A percentile compares a stretch with the other conserved stretches of the same genome.
Conservation (phyloP, 2,329 filamentous ascomycete genomes). For the Fusarium sp. region DNA sequence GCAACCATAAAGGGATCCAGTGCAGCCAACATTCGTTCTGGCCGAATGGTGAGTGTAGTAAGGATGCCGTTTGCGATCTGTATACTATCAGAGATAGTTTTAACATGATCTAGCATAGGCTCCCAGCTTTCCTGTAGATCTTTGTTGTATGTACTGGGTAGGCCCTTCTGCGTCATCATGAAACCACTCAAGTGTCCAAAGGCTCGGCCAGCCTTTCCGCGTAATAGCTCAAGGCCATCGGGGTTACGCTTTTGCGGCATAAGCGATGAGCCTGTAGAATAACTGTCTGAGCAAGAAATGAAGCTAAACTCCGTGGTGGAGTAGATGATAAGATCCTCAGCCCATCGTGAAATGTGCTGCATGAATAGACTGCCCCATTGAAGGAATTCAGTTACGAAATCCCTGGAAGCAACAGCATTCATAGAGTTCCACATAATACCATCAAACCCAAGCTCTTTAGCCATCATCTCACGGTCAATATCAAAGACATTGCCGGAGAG, state of each 20-base stretch:
- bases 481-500: slow-evolving; percentile 49
- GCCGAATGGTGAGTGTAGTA: slow-evolving; percentile 73
- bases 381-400: slow-evolving; percentile 80
- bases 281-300: slow-evolving; percentile 36
- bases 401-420: slow-evolving; percentile 76
- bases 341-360: slow-evolving; percentile 78
- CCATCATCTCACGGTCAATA: slow-evolving; percentile 52
- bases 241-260: slow-evolving; percentile 45
- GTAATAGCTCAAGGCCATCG: slow-evolving; percentile 46
- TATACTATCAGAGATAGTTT: slow-evolving; percentile 79
- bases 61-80: slow-evolving; percentile 81
- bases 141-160: slow-evolving; percentile 83
- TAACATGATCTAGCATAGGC: slow-evolving; percentile 80
- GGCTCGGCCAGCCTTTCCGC: slow-evolving; percentile 48
- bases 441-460: slow-evolving; percentile 57
- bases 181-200: slow-evolving; percentile 65
- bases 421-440: slow-evolving; percentile 78
- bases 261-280: slow-evolving; percentile 41
- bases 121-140: slow-evolving; percentile 83
- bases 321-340: slow-evolving; percentile 77
- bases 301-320: slow-evolving; percentile 45
- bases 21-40: slow-evolving; percentile 78
- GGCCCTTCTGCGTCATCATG: slow-evolving; percentile 73
- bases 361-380: slow-evolving; percentile 78
- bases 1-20: slow-evolving; percentile 82